These are phyloP conservation scores for Apiospora arundinis DNA, from an alignment of 2,329 filamentous ascomycete species.

Conservation along the genomic window DNA sequence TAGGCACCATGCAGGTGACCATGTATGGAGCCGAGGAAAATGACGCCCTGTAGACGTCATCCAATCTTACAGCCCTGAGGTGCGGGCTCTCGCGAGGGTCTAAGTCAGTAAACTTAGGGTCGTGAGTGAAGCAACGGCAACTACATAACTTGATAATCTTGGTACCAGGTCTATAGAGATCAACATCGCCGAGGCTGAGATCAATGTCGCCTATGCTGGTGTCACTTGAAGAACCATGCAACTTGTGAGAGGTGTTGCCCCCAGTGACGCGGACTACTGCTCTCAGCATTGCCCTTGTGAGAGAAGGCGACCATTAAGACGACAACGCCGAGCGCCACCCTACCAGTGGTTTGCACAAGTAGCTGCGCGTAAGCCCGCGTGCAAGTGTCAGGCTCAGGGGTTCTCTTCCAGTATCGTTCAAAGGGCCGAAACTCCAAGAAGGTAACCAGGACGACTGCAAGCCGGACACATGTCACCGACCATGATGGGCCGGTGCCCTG, in stretches of 20 bases:
- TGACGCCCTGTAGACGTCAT: too few relatives aligned
- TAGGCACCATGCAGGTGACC: too few relatives aligned
- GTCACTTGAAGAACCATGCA: background rate
- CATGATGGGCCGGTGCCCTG: too few relatives aligned
- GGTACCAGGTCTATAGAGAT: too few relatives aligned
- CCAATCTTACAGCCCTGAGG: too few relatives aligned
- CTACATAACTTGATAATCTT: constrained; percentile 13
- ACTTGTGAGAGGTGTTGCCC: background rate
- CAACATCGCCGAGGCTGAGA: background rate
- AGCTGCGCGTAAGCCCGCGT: constrained; percentile 42
- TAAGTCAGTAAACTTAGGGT: constrained; percentile 23
- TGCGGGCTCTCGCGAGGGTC: too few relatives aligned
- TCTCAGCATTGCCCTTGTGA: too few relatives aligned
- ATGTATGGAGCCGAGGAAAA: too few relatives aligned
- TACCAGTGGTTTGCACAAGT: constrained; percentile 41
- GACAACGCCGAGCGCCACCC: constrained; percentile 39
- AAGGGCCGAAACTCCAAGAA: constrained; percentile 47
- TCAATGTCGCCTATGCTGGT: background rate
- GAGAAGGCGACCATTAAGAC: constrained; percentile 40
- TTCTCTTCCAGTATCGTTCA: constrained; percentile 40
- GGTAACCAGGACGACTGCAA: constrained; percentile 39
- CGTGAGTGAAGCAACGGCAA: constrained; percentile 20
- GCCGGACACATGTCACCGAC: too few relatives aligned
- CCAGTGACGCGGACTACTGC: too few relatives aligned
- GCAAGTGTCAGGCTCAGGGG: constrained; percentile 39